phyloP scores from a whole-genome alignment of 768 basidiomycete genomes.

The Botryobasidium botryosum region DNA sequence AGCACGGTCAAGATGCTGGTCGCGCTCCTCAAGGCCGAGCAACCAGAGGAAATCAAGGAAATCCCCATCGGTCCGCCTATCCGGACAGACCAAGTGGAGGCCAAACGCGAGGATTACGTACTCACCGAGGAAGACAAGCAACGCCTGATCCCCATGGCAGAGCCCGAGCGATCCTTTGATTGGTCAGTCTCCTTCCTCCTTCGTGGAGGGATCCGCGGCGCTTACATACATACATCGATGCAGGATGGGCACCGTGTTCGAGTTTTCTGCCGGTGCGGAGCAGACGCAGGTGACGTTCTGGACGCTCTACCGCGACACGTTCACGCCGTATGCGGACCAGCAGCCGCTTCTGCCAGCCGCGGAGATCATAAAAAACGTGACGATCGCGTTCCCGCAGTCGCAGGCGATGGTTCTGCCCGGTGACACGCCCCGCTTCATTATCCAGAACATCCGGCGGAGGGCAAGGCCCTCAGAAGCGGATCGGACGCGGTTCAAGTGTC shows the following conservation, averaged over 20 bases:
- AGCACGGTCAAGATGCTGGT: constrained; percentile 51
- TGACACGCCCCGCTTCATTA: constrained; percentile 61
- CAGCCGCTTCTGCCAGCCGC: constrained; percentile 47
- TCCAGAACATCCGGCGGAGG: constrained; percentile 65
- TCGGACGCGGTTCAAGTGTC: constrained; percentile 58
- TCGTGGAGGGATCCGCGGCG: neutral
- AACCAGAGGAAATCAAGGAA: constrained; percentile 52
- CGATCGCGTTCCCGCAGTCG: constrained; percentile 66
- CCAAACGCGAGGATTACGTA: constrained; percentile 28
- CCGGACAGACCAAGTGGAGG: constrained; percentile 24
- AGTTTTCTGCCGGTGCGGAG: constrained; percentile 55
- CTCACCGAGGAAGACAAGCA: constrained; percentile 56
- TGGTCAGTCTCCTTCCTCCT: constrained; percentile 34
- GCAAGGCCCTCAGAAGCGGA: constrained; percentile 35
- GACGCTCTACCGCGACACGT: constrained; percentile 80
- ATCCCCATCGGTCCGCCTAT: constrained; percentile 33
- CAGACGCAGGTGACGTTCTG: constrained; percentile 92
- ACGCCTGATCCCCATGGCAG: constrained; percentile 34
- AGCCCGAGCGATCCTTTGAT: constrained; percentile 69
- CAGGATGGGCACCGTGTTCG: constrained; percentile 90
- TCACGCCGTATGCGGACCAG: constrained; percentile 39
- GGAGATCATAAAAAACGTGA: constrained; percentile 90
- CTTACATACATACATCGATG: neutral
- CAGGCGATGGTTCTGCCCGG: constrained; percentile 73
- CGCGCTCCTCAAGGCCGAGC: constrained; percentile 49